Evolutionary conservation across 1,284 basidiomycete genomes (phyloP), one percentile per base, ranked within the genome.

Genomic region (Cutaneotrichosporon dermatis): DNA sequence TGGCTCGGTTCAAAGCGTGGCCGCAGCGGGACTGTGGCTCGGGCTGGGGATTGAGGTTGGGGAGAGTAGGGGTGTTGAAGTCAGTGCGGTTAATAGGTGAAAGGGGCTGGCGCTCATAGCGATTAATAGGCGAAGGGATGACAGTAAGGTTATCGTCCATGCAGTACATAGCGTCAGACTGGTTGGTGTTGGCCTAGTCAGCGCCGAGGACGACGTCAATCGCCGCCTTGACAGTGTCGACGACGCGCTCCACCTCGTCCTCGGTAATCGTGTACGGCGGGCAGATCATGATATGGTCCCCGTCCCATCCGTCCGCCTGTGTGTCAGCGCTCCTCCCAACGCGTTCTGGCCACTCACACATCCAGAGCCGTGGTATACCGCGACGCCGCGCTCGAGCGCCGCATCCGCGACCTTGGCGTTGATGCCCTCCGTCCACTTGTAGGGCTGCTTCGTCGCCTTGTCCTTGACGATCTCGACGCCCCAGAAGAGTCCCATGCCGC

Each of bases 401-500:
- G 60, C 69, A n/a, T 64, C 62, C 34, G 63, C 65, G 9, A 75
- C 39, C 15, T 62, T 45, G 9, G 62, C 51, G 4, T 72, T 61
- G 25, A 69, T 33, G 5, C 64, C 63, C 5, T 69, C 54, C 7
- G 44, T 53, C 36, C 49, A 49, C 5, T 70, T 53, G 55, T 72
- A 72, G 1, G 67, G 66, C 44, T 48, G 6, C 55, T 71, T 72
- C 13, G 60, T 67, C 6, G 42, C n/a, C 41, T 62, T 64, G 55
- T 71, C 61, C 33, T 34, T 39, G 25, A 75, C 77, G 66, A 91
- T 90, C 73, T 93, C 90, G 60, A 92, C 78, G 11, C 81, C 88
- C 85, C 87, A 90, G 80, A 92, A 90, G 36, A 85, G 83, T 10
- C 90, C 90, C 33, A 84, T 84, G 15, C 91, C 71, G 16, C 71